phyloP scores from a whole-genome alignment of 2,329 filamentous ascomycete species.

The Fusarium caatingaense region DNA sequence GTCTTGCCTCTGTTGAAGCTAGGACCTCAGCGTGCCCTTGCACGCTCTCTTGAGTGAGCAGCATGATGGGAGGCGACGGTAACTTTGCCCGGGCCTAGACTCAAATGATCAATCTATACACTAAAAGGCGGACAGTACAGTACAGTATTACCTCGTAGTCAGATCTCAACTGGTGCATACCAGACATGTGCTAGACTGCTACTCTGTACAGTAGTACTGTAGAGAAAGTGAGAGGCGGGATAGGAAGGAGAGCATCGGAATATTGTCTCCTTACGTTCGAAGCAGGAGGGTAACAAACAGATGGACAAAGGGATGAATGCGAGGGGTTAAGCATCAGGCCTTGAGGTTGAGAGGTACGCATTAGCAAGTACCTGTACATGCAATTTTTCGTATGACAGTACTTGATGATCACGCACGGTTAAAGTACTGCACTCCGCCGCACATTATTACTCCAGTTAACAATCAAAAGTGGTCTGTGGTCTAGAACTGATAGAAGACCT shows the following conservation, averaged over 20 bases:
- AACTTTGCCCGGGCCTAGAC: constrained; percentile 16
- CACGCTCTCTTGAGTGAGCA: constrained; percentile 31
- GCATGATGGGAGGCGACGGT: constrained; percentile 11
- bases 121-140: neutral
- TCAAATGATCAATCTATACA: constrained; percentile 7
- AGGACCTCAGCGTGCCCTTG: constrained; percentile 31
- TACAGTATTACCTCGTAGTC: constrained; percentile 9
- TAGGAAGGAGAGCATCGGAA: constrained; percentile 24
- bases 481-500: constrained; percentile 39
- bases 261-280: constrained; percentile 14
- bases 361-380: constrained; percentile 48
- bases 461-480: constrained; percentile 42
- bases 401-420: constrained; percentile 50
- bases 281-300: constrained; percentile 6
- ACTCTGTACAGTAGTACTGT: neutral
- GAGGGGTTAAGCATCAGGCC: constrained; percentile 26
- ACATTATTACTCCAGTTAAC: constrained; percentile 34
- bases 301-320: constrained; percentile 26
- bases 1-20: constrained; percentile 33
- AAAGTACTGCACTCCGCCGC: constrained; percentile 49
- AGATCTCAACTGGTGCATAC: constrained; percentile 9
- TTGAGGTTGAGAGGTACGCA: constrained; percentile 42
- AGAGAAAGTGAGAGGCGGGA: constrained; percentile 4
- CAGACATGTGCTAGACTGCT: neutral
- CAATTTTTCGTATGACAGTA: constrained; percentile 52